phyloP scores from a whole-genome alignment of 805 yeast species.

The Barnettozyma botsteinii region DNA sequence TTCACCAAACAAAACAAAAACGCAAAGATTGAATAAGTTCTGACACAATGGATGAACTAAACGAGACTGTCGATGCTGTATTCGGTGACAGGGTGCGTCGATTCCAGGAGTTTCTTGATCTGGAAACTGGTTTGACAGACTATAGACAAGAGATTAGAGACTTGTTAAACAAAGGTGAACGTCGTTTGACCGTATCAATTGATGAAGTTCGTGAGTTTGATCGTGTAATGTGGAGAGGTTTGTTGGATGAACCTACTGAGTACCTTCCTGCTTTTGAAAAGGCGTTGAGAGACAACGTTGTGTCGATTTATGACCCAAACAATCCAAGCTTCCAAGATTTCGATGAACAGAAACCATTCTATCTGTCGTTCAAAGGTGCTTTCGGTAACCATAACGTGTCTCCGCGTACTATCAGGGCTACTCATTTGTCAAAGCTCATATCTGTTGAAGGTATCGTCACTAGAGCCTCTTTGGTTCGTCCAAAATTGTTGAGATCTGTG shows the following conservation, averaged over 20 bases:
- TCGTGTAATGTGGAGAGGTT: conserved; percentile 67
- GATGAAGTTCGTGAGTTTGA: conserved; percentile 89
- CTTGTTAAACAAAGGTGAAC: conserved; percentile 62
- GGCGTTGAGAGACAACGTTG: conserved; percentile 76
- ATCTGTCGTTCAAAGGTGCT: conserved; percentile 81
- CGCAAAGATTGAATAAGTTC: too few species aligned
- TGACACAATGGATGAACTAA: conserved; percentile 20
- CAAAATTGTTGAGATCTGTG: conserved; percentile 85
- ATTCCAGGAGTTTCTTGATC: conserved; percentile 80
- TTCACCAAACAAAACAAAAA: too few species aligned
- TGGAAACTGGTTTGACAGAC: conserved; percentile 47
- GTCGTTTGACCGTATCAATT: conserved; percentile 66
- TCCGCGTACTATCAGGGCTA: conserved; percentile 80
- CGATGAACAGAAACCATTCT: conserved; percentile 58
- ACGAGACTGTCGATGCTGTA: conserved; percentile 34
- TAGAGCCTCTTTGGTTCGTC: conserved; percentile 86
- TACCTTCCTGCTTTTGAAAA: conserved; percentile 84
- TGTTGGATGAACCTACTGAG: conserved; percentile 73
- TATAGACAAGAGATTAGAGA: conserved; percentile 66
- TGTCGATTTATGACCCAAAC: conserved; percentile 62
- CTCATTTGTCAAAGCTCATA: conserved; percentile 71
- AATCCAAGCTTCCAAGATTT: conserved; percentile 46
- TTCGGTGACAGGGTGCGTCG: conserved; percentile 81
- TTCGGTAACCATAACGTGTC: conserved; percentile 84
- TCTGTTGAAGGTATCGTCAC: conserved; percentile 95